Evolutionary conservation across 768 basidiomycete genomes (phyloP), one percentile per base, ranked within the genome.

Genomic region (Leccinellum rugosiceps): DNA sequence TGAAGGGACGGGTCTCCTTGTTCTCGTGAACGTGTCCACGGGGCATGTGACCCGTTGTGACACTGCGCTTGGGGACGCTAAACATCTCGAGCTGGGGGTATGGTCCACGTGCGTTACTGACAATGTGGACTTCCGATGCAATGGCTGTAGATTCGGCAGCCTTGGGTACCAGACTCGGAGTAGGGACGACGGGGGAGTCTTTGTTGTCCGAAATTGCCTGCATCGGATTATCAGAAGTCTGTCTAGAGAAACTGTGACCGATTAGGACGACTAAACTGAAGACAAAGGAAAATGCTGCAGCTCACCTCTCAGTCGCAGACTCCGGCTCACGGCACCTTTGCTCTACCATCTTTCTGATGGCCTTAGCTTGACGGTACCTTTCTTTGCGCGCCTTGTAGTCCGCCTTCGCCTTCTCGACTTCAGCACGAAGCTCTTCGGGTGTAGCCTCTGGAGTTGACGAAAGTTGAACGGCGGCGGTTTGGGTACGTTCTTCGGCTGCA

Each of bases 311-410:
- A 28, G 35, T 59, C 19, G 63, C 51, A 34, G 65, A 63, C 43
- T 58, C 64, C 9, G 64, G 62, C 7, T 53, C 60, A 28, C 49
- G 60, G 30, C 56, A 56, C 46, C 63, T 65, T 48, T 72, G 74
- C 53, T 71, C 72, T 55, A 74, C 76, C 60, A 72, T 76, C 61
- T 68, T 77, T 56, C 76, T 80, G 25, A 75, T 73, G 49, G 84
- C 82, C 52, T 83, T 79, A 52, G 85, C 82, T 61, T 74, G 73
- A 28, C 87, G 80, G 63, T 90, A 89, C 23, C 75, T 76, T 63
- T 88, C 87, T 65, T 92, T 92, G 70, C 85, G 81, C 1, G 76
- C 77, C 71, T 83, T 87, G 69, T 92, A 92, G 23, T 73, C 72
- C 26, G 75, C 76, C 63, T 89, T 92, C 1, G 89, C 87, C 19